Evolutionary conservation across 1,284 basidiomycete species (phyloP).

Genomic region (Taiwanofungus camphoratus): DNA sequence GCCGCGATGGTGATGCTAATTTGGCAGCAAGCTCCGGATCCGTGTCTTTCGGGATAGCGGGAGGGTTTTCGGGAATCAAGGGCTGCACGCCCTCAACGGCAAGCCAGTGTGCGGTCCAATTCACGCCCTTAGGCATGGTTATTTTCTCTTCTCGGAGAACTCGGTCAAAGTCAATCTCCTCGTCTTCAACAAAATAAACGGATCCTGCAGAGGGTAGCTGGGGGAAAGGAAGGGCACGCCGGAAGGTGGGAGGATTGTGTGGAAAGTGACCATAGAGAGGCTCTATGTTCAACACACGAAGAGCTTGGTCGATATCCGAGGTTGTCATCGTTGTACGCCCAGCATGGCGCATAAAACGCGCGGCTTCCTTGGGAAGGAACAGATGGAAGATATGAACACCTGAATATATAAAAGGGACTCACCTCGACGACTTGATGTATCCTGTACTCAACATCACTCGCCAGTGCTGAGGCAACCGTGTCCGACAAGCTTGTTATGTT

Average conservation of each 20-base stretch:
- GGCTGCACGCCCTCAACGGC: conserved; percentile 98
- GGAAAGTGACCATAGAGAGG: conserved; percentile 78
- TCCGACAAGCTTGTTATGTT: conserved; percentile 80
- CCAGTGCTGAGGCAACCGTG: conserved; percentile 77
- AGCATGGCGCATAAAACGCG: conserved; percentile 94
- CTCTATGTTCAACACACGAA: conserved; percentile 93
- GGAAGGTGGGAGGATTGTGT: conserved; percentile 68
- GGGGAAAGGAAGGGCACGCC: conserved; percentile 64
- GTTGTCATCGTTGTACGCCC: conserved; percentile 84
- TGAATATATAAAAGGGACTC: conserved; percentile 16
- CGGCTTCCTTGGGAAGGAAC: conserved; percentile 71
- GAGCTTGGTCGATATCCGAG: conserved; percentile 88
- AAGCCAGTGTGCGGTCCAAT: conserved; percentile 93
- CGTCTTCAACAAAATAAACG: conserved; percentile 93
- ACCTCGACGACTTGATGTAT: conserved; percentile 92
- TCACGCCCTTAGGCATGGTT: conserved; percentile 68
- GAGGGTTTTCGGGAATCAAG: conserved; percentile 93
- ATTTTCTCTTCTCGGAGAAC: conserved; percentile 82
- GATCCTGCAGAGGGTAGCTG: conserved; percentile 53
- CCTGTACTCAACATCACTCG: conserved; percentile 95
- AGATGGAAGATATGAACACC: background rate
- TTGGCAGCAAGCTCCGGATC: conserved; percentile 31
- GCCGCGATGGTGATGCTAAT: conserved; percentile 14
- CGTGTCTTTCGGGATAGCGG: conserved; percentile 61
- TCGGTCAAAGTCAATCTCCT: conserved; percentile 95